A percentile compares a stretch with the other conserved stretches of the same genome.
Evolutionary conservation across 1,284 basidiomycete species (phyloP).

Genomic region (Cutaneotrichosporon dermatis): DNA sequence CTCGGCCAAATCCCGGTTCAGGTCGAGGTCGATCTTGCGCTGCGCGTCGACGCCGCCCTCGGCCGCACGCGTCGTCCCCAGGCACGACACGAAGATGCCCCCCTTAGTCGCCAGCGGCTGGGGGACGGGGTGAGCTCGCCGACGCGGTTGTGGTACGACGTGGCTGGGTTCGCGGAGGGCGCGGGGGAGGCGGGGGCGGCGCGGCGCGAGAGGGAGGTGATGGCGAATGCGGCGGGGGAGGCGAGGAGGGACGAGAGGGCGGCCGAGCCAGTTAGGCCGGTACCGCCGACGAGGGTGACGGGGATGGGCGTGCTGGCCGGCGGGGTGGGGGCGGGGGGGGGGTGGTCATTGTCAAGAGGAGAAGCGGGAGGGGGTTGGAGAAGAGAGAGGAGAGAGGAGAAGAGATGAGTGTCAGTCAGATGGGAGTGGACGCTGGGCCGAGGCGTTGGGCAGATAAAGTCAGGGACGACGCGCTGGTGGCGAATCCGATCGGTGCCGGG

Average conservation of each 20-base stretch:
- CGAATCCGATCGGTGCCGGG: too few relatives aligned
- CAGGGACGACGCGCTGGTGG: too few relatives aligned
- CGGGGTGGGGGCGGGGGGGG: background rate
- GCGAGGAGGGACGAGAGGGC: conserved; percentile 31
- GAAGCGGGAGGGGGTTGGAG: background rate
- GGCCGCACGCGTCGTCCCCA: conserved; percentile 41
- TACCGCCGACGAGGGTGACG: conserved; percentile 43
- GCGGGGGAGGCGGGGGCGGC: conserved; percentile 9
- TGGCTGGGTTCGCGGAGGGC: conserved; percentile 12
- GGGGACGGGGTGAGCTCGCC: conserved; percentile 26
- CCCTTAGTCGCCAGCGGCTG: conserved; percentile 18
- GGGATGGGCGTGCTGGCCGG: conserved; percentile 6
- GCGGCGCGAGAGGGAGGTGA: conserved; percentile 42
- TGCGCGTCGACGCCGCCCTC: conserved; percentile 34
- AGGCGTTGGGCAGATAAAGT: too few relatives aligned
- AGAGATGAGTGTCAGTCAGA: too few relatives aligned
- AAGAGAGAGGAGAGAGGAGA: too few relatives aligned
- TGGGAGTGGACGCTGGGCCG: too few relatives aligned
- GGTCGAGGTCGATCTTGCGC: conserved; percentile 36
- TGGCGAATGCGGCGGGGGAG: conserved; percentile 27
- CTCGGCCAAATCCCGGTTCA: conserved; percentile 40
- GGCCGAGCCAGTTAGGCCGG: conserved; percentile 42
- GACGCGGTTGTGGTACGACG: conserved; percentile 27
- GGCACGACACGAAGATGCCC: conserved; percentile 34
- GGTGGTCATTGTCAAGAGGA: background rate